These are phyloP conservation scores for Barbatosphaeria neglecta DNA, from an alignment of 495 filamentous ascomycete species.

Conservation along the genomic window DNA sequence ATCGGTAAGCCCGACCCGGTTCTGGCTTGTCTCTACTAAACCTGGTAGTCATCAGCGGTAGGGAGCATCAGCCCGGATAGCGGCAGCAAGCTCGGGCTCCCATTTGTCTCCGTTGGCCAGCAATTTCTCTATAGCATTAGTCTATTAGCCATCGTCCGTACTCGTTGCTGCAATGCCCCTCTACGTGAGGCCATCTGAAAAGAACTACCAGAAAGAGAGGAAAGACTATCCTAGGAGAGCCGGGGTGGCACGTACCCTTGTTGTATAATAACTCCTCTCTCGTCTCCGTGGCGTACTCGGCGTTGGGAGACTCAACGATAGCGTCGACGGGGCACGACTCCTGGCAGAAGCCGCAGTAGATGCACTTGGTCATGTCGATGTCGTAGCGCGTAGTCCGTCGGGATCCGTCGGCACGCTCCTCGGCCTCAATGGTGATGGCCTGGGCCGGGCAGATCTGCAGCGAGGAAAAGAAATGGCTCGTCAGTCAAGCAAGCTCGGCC, in stretches of 20 bases:
- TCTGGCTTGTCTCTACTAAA: neutral
- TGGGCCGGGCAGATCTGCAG: constrained; percentile 78
- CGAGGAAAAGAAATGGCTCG: neutral
- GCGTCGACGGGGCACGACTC: constrained; percentile 98
- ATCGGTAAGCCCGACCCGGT: neutral
- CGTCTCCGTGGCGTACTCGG: constrained; percentile 96
- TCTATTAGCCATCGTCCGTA: too few species aligned
- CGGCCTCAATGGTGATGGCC: constrained; percentile 96
- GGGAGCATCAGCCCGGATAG: constrained; percentile 76
- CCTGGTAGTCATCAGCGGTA: constrained; percentile 77
- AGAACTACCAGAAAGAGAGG: neutral
- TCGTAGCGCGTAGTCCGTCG: constrained; percentile 93
- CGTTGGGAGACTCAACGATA: constrained; percentile 93
- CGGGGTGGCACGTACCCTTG: constrained; percentile 51
- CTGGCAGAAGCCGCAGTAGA: constrained; percentile 99
- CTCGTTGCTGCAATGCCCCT: too few species aligned
- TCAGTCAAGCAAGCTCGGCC: too few species aligned
- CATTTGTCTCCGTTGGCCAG: constrained; percentile 89
- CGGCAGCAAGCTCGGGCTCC: constrained; percentile 93
- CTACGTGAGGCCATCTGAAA: neutral
- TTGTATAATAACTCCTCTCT: constrained; percentile 96
- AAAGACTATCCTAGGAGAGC: neutral
- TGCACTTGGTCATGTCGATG: constrained; percentile 99
- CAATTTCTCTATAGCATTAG: constrained; percentile 45
- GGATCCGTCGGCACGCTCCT: constrained; percentile 91